Evolutionary conservation across 495 filamentous ascomycete species (phyloP), one percentile per base, ranked within the genome.

Genomic region (Aspergillus bertholletiae): DNA sequence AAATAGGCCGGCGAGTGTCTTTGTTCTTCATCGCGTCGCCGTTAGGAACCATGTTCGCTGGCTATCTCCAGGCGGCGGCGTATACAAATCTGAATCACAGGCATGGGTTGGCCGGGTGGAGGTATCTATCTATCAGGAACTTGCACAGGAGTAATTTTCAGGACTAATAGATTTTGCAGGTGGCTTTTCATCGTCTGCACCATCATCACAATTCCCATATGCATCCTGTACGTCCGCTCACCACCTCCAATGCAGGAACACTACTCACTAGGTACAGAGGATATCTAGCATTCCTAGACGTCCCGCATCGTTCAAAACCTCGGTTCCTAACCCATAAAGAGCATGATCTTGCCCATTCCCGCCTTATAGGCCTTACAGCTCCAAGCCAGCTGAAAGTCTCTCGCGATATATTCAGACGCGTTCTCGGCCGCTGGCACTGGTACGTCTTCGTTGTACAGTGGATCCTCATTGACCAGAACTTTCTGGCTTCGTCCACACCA

Each of bases 161-260:
- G 5, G 27, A 9, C 27, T 28, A 28, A 28, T 28, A 28, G 9
- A 9, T 9, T 56, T 24, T 26, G 11, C 22, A 55, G 66, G 44
- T 69, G 66, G 63, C 51, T 64, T 17, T 69, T 66, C 22, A 59
- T 69, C 37, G 51, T 69, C 30, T 59, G 62, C 58, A 63, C 49
- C 8, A 26, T 66, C 9, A 67, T 65, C 22, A 63, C 66, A 1
- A 56, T 66, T 39, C 64, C 64, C 6, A 63, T 67, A 24, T 62
- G 58, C 12, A 55, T 65, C 27, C 32, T 69, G 60, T 60, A 51
- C 46, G 60, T 40, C 21, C 1, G 11, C 8, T 2, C 9, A 35
- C 30, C 23, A 22, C 12, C 18, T 17, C 23, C 40, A 20, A 21
- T n/a, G 2, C 17, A 3, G 5, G 6, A 20, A 2, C 41, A 1